Percentiles rank a stretch among this genome's conserved stretches.
phyloP scores from a whole-genome alignment of 176 grass and related monocot genomes.

The Alopecurus myosuroides region DNA sequence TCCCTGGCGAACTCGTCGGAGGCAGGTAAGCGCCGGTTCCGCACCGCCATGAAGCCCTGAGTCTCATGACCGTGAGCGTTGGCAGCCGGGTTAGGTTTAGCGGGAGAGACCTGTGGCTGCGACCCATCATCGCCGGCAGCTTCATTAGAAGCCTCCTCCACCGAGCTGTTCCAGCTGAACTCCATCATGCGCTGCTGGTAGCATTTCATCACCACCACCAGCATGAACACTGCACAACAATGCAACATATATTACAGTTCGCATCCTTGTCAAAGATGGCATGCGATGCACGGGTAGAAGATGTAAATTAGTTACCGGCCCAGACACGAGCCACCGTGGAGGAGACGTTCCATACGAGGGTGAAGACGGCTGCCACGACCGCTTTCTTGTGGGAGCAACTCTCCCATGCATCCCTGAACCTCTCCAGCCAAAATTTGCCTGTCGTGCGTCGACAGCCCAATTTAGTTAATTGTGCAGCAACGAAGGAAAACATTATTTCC shows the following conservation, averaged over 20 bases:
- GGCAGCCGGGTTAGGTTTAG: not conserved
- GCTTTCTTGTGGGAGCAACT: conserved; percentile 95
- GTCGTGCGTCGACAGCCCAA: not conserved
- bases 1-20: conserved; percentile 37
- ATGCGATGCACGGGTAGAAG: not conserved
- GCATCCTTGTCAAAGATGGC: not conserved
- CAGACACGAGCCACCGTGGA: conserved; percentile 83
- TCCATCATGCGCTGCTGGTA: conserved; percentile 77
- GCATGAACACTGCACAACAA: conserved; percentile 72
- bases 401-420: conserved; percentile 88
- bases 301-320: conserved; percentile 44
- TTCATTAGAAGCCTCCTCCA: conserved; percentile 13
- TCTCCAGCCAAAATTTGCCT: conserved; percentile 93
- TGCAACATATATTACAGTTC: not conserved
- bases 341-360: conserved; percentile 84
- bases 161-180: conserved; percentile 35
- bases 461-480: not conserved
- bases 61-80: not conserved
- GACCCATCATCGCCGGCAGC: not conserved
- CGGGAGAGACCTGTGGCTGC: conserved; percentile 4
- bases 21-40: conserved; percentile 14
- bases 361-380: conserved; percentile 60
- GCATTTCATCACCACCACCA: conserved; percentile 71
- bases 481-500: not conserved
- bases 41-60: not conserved